Conservation (phyloP, 78 protist genomes). For the Dictyostelium discoideum region dicty_2.7 NC_007088.5:6410501-6411000, state of each 20-base stretch:
- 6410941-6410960: conserved; percentile 35
- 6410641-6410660: neutral
- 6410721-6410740: neutral
- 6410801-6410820: conserved; percentile 18
- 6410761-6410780: conserved; percentile 42
- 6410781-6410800: conserved; percentile 54
- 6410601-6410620: neutral
- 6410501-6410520: neutral
- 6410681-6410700: neutral
- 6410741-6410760: conserved; percentile 44
- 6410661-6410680: neutral
- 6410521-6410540: neutral
- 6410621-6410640: neutral
- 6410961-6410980: conserved; percentile 30
- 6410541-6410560: neutral
- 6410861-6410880: conserved; percentile 59
- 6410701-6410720: neutral
- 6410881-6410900: conserved; percentile 14
- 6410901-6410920: neutral
- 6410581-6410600: neutral
- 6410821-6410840: conserved; percentile 24
- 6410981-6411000: conserved; percentile 45
- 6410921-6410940: conserved; percentile 57
- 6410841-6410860: conserved; percentile 39
- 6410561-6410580: neutral